A percentile compares a stretch with the other conserved stretches of the same genome.
Conservation (phyloP, 2,329 filamentous ascomycete species). For the Bipolaris victoriae region DNA sequence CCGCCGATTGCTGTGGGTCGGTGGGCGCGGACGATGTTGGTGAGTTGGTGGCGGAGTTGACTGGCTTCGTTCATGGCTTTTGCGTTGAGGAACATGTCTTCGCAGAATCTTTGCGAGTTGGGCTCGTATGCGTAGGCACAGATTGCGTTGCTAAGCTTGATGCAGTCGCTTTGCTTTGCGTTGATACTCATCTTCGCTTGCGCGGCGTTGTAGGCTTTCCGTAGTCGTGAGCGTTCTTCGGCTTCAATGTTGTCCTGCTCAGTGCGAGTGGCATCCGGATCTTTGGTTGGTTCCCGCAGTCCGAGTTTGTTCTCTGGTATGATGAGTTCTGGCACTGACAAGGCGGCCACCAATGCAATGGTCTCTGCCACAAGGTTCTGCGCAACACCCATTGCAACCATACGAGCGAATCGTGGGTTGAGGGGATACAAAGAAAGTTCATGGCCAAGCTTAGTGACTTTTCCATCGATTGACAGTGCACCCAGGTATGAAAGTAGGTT, state of each 20-base stretch:
- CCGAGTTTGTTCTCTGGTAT: conserved; percentile 80
- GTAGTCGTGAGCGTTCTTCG: conserved; percentile 68
- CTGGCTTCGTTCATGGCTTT: conserved; percentile 87
- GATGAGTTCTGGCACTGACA: conserved; percentile 89
- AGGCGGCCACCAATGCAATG: conserved; percentile 83
- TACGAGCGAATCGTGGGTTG: conserved; percentile 87
- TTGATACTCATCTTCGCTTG: conserved; percentile 83
- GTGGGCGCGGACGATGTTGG: conserved; percentile 77
- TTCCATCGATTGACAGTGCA: conserved; percentile 73
- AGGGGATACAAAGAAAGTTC: conserved; percentile 89
- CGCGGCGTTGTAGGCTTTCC: conserved; percentile 70
- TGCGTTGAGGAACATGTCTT: conserved; percentile 80
- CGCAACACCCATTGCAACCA: conserved; percentile 84
- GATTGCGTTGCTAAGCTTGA: conserved; percentile 88
- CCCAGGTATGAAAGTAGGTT: conserved; percentile 84
- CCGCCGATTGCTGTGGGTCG: conserved; percentile 58
- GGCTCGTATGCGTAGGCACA: conserved; percentile 70
- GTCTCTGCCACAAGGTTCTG: conserved; percentile 84
- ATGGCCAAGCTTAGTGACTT: conserved; percentile 78
- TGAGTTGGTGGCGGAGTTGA: conserved; percentile 83
- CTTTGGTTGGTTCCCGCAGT: conserved; percentile 57
- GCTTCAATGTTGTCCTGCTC: conserved; percentile 75
- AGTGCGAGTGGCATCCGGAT: conserved; percentile 56
- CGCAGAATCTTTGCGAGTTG: conserved; percentile 73
- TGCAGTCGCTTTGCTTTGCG: conserved; percentile 76